These are phyloP conservation scores for Dioscorea cayenensis DNA, from an alignment of 116 monocot species.

Conservation along the genomic window DNA sequence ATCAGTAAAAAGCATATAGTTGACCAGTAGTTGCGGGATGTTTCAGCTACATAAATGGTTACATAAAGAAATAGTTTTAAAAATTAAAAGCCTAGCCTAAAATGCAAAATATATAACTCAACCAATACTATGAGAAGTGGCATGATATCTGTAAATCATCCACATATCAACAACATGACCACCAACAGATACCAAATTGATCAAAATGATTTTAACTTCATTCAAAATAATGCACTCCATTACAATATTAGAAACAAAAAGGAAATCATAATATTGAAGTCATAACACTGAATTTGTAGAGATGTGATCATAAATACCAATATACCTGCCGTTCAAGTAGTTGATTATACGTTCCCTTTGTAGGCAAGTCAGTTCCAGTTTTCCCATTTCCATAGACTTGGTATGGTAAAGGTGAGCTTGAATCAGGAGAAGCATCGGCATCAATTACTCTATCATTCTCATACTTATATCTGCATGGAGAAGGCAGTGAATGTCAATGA, in stretches of 20 bases:
- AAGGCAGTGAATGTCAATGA: neutral
- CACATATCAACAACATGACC: neutral
- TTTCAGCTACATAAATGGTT: no score
- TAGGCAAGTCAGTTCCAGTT: constrained; percentile 42
- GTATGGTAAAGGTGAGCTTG: constrained; percentile 78
- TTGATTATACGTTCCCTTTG: constrained; percentile 74
- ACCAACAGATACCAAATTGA: neutral
- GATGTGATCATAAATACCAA: neutral
- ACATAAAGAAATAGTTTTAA: neutral
- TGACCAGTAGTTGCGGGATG: no score
- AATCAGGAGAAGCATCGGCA: constrained; percentile 69
- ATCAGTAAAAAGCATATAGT: no score
- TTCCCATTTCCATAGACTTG: constrained; percentile 83
- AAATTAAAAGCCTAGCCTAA: neutral
- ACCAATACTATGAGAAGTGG: neutral
- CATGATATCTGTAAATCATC: neutral
- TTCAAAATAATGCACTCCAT: neutral
- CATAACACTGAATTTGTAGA: neutral
- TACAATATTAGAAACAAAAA: neutral
- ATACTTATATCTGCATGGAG: constrained; percentile 66
- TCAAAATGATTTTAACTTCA: neutral
- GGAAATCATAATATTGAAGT: neutral
- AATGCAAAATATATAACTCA: neutral
- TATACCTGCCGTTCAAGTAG: constrained; percentile 94
- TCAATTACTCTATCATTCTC: constrained; percentile 82